Conservation (phyloP, 768 basidiomycete genomes). For the Agaricus blazei region DNA sequence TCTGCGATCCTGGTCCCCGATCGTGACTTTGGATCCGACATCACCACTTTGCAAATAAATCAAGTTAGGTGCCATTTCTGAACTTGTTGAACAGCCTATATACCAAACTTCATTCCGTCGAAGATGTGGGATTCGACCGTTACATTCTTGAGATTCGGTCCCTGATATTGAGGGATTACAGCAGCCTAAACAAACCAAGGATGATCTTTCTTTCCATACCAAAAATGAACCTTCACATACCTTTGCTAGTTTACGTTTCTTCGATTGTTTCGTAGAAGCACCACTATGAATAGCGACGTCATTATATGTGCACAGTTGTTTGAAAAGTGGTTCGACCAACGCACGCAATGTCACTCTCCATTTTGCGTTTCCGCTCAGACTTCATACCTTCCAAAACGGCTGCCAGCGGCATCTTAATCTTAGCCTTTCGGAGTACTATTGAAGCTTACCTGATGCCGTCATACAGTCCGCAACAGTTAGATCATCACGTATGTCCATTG, state of each 20-base stretch:
- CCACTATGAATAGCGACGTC: constrained; percentile 15
- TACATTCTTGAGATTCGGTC: constrained; percentile 57
- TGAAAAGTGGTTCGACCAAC: constrained; percentile 7
- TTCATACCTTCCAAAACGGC: constrained; percentile 58
- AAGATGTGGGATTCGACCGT: constrained; percentile 63
- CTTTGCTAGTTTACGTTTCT: constrained; percentile 56
- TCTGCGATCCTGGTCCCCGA: constrained; percentile 63
- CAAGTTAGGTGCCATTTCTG: not conserved
- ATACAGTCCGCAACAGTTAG: constrained; percentile 67
- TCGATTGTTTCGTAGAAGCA: constrained; percentile 54
- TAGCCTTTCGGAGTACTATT: not conserved
- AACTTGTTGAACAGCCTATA: constrained; percentile 21
- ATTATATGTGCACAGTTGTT: not conserved
- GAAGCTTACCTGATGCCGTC: constrained; percentile 51
- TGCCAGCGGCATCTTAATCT: constrained; percentile 18
- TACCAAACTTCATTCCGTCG: constrained; percentile 74
- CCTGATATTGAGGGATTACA: constrained; percentile 63
- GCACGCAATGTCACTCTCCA: constrained; percentile 56
- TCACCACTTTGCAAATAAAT: constrained; percentile 48
- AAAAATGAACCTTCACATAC: constrained; percentile 22
- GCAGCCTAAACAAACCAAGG: constrained; percentile 34
- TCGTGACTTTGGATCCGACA: constrained; percentile 68
- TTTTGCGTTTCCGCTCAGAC: constrained; percentile 68
- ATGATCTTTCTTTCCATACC: not conserved
- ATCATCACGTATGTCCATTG: constrained; percentile 75